Base-by-base conservation (phyloP, 2,329 filamentous ascomycete genomes). In the Phialophora expanda region DNA sequence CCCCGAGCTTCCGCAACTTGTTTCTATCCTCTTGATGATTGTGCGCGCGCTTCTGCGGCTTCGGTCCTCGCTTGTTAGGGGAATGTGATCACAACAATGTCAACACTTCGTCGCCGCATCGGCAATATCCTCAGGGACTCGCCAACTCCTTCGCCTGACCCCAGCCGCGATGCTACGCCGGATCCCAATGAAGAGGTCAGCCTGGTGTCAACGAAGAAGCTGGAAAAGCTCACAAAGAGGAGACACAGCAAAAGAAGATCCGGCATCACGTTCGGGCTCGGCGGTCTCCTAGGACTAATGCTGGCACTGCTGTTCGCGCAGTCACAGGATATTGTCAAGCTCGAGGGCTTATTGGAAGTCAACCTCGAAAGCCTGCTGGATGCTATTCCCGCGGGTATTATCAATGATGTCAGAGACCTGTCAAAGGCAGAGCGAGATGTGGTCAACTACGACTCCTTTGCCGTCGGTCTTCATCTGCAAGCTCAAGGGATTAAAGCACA, bases 361-460 rank as follows among this genome's bases (percentile, higher is more conserved):
- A 95, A 91, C 74, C 86, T 99, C 79, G 93, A 97, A 71, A 90
- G 87, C 67, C 79, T 98, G 64, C 84, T 97, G 63, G 95, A 98
- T 77, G 92, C 91, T 0, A 84, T 99, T 44, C 95, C 95, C 0
- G 91, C 92, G 2, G 90, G 91, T 6, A 87, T 99, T 69, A 83
- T 97, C 32, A 89, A 86, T 73, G 95, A 98, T 78, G 91, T 94
- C 75, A 89, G 88, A 72, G 91, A 97, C 74, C 83, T 98, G 67
- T 87, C 95, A 89, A 91, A 92, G 81, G 89, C 90, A 73, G 93
- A 98, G 79, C 89, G 92, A 71, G 92, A 96, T 72, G 87, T 92
- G 51, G 89, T 96, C 70, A 90, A 90, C 74, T 97, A 97, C 79
- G 95, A 99, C 80, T 91, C 93, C 5, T 99, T 99, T 75, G 87